These are phyloP conservation scores for Luvunga scandens DNA, from an alignment of 345 rosid species.

Conservation along the genomic window DNA sequence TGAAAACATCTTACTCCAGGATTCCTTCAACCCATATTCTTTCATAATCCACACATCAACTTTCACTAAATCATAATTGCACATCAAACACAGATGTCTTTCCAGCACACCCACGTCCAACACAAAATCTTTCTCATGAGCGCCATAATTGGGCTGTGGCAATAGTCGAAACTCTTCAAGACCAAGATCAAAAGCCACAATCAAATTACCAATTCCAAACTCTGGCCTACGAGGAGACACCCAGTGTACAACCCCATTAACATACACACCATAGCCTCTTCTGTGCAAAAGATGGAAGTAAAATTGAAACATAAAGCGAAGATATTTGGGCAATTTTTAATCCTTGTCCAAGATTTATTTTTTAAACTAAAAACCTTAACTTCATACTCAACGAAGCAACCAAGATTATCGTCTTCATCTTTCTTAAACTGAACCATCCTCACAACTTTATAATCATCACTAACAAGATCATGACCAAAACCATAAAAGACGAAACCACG, in stretches of 20 bases:
- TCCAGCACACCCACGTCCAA: constrained; percentile 18
- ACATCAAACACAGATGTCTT: constrained; percentile 7
- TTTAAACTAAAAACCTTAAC: constrained; percentile 29
- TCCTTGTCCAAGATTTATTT: constrained; percentile 20
- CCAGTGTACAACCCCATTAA: constrained; percentile 15
- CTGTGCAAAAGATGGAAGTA: constrained; percentile 22
- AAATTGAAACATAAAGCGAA: constrained; percentile 22
- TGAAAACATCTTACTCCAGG: constrained; percentile 17
- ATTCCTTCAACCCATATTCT: constrained; percentile 18
- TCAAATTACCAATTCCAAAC: neutral
- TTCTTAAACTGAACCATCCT: constrained; percentile 25
- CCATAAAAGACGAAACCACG: constrained; percentile 27
- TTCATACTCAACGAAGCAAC: constrained; percentile 13
- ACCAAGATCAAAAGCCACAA: constrained; percentile 12
- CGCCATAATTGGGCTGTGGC: constrained; percentile 14
- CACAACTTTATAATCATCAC: constrained; percentile 24
- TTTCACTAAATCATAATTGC: constrained; percentile 2
- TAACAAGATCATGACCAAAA: constrained; percentile 20
- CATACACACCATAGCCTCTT: constrained; percentile 22
- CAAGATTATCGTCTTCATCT: constrained; percentile 17
- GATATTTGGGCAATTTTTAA: constrained; percentile 18
- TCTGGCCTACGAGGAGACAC: constrained; percentile 3
- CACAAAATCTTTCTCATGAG: neutral
- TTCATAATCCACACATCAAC: constrained; percentile 26
- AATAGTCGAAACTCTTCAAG: neutral